A percentile compares a stretch with the other conserved stretches of the same genome.
phyloP scores from a whole-genome alignment of 305 asterid genomes.

The Rubia tinctorum region DNA sequence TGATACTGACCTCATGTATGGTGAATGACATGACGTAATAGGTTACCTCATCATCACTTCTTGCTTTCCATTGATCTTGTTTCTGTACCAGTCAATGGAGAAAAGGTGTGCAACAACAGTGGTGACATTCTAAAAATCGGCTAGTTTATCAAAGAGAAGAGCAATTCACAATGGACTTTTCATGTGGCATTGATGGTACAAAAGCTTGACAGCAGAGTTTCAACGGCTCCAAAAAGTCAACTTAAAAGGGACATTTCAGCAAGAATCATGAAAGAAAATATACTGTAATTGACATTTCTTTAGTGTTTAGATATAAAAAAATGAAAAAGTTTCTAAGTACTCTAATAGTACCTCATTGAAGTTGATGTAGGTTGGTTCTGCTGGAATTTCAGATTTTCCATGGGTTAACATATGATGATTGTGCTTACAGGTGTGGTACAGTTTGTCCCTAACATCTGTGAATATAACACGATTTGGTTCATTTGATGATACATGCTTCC shows the following conservation, averaged over 20 bases:
- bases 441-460: conserved; percentile 86
- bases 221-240: conserved; percentile 52
- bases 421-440: conserved; percentile 91
- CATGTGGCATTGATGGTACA: conserved; percentile 50
- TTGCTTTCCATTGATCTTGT: conserved; percentile 50
- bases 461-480: conserved; percentile 96
- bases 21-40: too few species aligned
- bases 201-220: conserved; percentile 54
- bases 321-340: background rate
- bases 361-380: conserved; percentile 68
- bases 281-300: background rate
- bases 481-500: conserved; percentile 78
- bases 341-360: conserved; percentile 45
- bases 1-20: too few species aligned
- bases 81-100: conserved; percentile 49
- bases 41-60: conserved; percentile 54
- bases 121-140: conserved; percentile 46
- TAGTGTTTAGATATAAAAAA: background rate
- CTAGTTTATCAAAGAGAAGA: conserved; percentile 55
- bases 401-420: conserved; percentile 78
- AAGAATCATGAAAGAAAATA: background rate
- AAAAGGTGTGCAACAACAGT: conserved; percentile 56
- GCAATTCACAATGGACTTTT: conserved; percentile 43
- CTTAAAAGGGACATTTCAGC: conserved; percentile 7
- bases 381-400: conserved; percentile 83